Conservation (phyloP, 495 filamentous ascomycete genomes). For the Penicillium pulvis region DNA sequence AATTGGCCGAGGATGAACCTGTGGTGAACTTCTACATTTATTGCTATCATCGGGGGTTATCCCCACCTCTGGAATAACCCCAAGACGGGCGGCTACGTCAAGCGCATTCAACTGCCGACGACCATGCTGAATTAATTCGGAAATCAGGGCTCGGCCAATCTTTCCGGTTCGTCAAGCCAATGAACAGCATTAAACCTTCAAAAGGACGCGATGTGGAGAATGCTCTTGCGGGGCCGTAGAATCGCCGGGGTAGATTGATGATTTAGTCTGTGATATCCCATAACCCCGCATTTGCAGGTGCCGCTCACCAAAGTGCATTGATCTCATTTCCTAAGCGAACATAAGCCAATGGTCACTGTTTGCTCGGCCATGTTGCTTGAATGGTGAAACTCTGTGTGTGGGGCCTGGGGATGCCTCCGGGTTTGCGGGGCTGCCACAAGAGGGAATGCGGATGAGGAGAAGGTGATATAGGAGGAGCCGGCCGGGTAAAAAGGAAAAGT, state of each 20-base stretch:
- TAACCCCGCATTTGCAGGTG: conserved; percentile 16
- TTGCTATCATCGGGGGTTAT: not conserved
- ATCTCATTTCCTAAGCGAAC: not conserved
- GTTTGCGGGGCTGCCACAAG: not conserved
- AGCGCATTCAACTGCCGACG: conserved; percentile 12
- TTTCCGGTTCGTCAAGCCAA: conserved; percentile 13
- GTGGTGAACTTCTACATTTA: not conserved
- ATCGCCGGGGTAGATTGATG: conserved; percentile 1
- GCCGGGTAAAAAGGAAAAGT: not conserved
- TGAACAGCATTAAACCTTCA: conserved; percentile 3
- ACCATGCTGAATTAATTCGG: not conserved
- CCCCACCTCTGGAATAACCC: conserved; percentile 16
- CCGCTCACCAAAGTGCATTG: not conserved
- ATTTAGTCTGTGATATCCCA: conserved; percentile 10
- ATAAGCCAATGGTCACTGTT: not conserved
- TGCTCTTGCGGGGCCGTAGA: conserved; percentile 16
- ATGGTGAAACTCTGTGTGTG: not conserved
- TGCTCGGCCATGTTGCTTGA: not conserved
- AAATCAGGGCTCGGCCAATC: conserved; percentile 14
- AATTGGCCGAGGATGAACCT: not conserved
- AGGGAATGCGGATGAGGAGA: not conserved
- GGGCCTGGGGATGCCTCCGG: not conserved
- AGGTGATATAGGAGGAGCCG: not conserved
- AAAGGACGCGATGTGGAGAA: conserved; percentile 14
- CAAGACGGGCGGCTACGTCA: conserved; percentile 1